phyloP scores from a whole-genome alignment of 192 early-diverging fungal species.

The Linnemannia elongata region DNA sequence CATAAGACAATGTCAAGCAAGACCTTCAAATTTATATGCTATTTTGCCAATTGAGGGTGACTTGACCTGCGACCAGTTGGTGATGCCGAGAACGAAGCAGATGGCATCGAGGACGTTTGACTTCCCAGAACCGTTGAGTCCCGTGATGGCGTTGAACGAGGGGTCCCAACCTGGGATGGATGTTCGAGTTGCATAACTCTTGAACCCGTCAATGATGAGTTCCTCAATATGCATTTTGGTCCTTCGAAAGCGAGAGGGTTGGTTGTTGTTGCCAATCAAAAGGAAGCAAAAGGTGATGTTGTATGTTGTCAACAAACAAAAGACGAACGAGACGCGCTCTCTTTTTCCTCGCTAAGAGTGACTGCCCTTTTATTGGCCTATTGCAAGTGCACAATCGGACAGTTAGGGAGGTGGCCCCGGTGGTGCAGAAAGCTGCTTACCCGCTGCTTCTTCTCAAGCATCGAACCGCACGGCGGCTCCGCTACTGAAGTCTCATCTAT shows the following conservation, averaged over 20 bases:
- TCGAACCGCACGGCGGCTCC: background rate
- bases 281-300: too few species aligned
- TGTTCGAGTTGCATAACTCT: conserved; percentile 96
- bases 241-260: background rate
- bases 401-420: conserved; percentile 36
- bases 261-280: background rate
- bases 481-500: background rate
- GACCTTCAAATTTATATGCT: background rate
- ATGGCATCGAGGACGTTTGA: conserved; percentile 99
- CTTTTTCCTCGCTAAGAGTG: too few species aligned
- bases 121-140: conserved; percentile 97
- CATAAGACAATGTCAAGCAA: too few species aligned
- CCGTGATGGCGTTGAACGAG: conserved; percentile 98
- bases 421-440: conserved; percentile 27
- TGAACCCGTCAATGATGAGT: conserved; percentile 98
- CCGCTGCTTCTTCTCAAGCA: conserved; percentile 26
- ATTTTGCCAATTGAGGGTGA: background rate
- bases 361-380: background rate
- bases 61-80: conserved; percentile 88
- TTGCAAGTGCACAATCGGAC: conserved; percentile 46
- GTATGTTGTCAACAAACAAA: background rate
- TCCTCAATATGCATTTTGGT: conserved; percentile 91
- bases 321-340: too few species aligned
- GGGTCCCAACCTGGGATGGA: conserved; percentile 99
- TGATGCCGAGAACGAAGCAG: conserved; percentile 98